Evolutionary conservation across 768 basidiomycete species (phyloP).

Genomic region (Steccherinum ochraceum): DNA sequence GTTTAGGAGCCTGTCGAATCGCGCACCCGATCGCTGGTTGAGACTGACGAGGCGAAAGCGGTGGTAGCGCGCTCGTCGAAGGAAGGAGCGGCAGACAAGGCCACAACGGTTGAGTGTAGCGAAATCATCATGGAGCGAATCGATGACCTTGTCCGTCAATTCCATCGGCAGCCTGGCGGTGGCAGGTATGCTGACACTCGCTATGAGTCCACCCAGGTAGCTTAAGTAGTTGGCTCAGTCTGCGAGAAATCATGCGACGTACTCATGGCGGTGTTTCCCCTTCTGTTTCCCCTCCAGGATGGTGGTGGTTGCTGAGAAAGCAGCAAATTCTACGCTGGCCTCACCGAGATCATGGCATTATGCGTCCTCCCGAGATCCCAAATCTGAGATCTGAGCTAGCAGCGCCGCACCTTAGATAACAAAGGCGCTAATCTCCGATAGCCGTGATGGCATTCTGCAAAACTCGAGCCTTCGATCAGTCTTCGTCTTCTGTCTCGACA

Average conservation of each 20-base stretch:
- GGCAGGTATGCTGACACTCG: neutral
- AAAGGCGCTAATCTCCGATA: too few relatives aligned
- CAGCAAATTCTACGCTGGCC: too few relatives aligned
- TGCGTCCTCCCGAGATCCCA: too few relatives aligned
- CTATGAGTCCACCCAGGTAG: neutral
- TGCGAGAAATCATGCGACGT: too few relatives aligned
- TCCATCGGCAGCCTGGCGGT: slow-evolving; percentile 11
- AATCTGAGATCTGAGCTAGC: too few relatives aligned
- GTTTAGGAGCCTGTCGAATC: slow-evolving; percentile 6
- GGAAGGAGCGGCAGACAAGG: slow-evolving; percentile 11
- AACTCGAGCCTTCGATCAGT: too few relatives aligned
- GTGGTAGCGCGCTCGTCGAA: slow-evolving; percentile 1
- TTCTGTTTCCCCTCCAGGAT: neutral
- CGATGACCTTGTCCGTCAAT: slow-evolving; percentile 15
- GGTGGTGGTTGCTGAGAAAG: neutral
- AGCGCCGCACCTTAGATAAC: too few relatives aligned
- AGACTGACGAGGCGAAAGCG: slow-evolving; percentile 9
- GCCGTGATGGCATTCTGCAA: too few relatives aligned
- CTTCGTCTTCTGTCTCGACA: too few relatives aligned
- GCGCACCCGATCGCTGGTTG: slow-evolving; percentile 3
- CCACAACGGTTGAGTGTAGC: slow-evolving; percentile 10
- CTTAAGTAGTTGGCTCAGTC: too few relatives aligned
- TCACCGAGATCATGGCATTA: too few relatives aligned
- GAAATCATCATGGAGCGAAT: slow-evolving; percentile 9
- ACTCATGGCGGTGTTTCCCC: neutral